These are phyloP conservation scores for Oryza nivara DNA, from an alignment of 176 grass and related monocot genomes.

Conservation along the genomic window DNA sequence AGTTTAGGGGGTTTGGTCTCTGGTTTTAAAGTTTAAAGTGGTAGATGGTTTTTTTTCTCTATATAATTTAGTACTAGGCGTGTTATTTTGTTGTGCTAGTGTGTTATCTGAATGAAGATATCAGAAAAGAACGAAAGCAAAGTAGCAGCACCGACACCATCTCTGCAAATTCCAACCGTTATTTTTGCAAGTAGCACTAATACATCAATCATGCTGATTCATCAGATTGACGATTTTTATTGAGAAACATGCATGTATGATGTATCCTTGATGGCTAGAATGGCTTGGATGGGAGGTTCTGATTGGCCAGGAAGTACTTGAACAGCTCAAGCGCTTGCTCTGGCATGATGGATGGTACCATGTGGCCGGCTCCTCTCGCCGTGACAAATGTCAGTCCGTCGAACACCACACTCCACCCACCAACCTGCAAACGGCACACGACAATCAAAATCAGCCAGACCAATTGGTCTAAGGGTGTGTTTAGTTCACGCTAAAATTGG, in stretches of 20 bases:
- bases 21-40: too few species aligned
- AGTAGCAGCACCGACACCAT: not conserved
- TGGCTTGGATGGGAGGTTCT: slow-evolving; percentile 42
- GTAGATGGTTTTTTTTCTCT: too few species aligned
- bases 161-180: not conserved
- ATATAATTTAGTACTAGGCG: too few species aligned
- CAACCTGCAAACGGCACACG: slow-evolving; percentile 43
- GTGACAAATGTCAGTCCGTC: slow-evolving; percentile 64
- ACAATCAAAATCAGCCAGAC: not conserved
- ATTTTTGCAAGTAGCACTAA: not conserved
- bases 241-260: not conserved
- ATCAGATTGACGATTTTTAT: not conserved
- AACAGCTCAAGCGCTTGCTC: slow-evolving; percentile 33
- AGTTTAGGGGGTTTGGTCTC: too few species aligned
- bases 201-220: not conserved
- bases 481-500: too few species aligned
- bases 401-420: slow-evolving; percentile 60
- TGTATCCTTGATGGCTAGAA: slow-evolving; percentile 18
- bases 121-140: not conserved
- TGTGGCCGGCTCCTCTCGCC: slow-evolving; percentile 52
- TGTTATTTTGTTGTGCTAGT: not conserved
- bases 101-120: not conserved
- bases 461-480: not conserved
- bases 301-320: slow-evolving; percentile 45
- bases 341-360: slow-evolving; percentile 42